Conservation (phyloP, 805 yeast species). For the Candida berthetii region DNA sequence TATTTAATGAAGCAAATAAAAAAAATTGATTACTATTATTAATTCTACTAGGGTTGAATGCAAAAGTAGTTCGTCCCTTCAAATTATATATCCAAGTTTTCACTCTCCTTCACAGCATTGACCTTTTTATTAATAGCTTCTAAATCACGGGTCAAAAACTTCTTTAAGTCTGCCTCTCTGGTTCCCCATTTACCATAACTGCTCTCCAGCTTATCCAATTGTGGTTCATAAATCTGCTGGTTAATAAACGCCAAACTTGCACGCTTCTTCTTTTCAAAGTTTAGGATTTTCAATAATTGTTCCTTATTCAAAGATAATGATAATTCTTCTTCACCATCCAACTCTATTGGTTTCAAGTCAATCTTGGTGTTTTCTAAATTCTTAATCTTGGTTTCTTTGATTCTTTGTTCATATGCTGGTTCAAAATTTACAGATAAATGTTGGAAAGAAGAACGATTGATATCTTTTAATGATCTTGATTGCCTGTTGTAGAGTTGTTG, state of each 20-base stretch:
- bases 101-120: constrained; percentile 5
- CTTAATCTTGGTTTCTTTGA: constrained; percentile 6
- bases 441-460: constrained; percentile 6
- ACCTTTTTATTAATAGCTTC: constrained; percentile 14
- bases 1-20: neutral
- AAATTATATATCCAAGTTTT: neutral
- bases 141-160: constrained; percentile 12
- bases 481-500: constrained; percentile 5
- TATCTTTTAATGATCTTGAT: constrained; percentile 1
- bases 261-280: constrained; percentile 15
- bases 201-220: constrained; percentile 7
- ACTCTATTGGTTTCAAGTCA: constrained; percentile 8
- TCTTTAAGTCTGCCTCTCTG: constrained; percentile 16
- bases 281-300: constrained; percentile 10
- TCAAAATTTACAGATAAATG: constrained; percentile 12
- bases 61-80: no score
- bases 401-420: constrained; percentile 8
- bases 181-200: constrained; percentile 15
- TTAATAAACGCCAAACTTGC: constrained; percentile 9
- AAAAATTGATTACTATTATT: no score
- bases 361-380: constrained; percentile 10
- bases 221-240: constrained; percentile 13
- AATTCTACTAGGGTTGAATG: no score
- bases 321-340: neutral
- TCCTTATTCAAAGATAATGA: constrained; percentile 7